phyloP scores from a whole-genome alignment of 768 basidiomycete species.

The Agaricus subrufescens region DNA sequence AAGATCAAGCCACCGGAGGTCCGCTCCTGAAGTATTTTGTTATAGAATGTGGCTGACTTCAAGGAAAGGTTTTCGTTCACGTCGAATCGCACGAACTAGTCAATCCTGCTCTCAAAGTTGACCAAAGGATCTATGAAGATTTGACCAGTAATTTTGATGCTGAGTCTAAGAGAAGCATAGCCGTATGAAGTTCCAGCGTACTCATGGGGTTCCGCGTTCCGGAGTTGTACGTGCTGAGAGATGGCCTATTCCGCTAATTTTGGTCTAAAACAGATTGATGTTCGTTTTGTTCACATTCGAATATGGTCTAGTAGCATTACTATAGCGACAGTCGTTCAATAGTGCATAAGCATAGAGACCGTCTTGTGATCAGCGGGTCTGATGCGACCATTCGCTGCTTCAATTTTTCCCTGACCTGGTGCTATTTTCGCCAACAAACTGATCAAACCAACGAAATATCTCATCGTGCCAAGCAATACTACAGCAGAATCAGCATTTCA shows the following conservation, averaged over 20 bases:
- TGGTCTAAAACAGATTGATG: no score
- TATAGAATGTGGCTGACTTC: neutral
- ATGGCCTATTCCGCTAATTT: no score
- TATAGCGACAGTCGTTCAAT: neutral
- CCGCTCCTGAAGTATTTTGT: neutral
- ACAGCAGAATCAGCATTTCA: neutral
- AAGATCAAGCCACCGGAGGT: slow-evolving; percentile 4
- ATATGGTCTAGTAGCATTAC: no score
- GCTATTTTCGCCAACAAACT: slow-evolving; percentile 44
- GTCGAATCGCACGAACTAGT: slow-evolving; percentile 19
- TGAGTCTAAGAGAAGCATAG: slow-evolving; percentile 4
- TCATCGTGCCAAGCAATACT: slow-evolving; percentile 95
- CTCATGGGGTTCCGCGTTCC: no score
- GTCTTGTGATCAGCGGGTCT: no score
- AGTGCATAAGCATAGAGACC: no score
- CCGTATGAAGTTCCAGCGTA: neutral
- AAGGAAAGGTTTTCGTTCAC: slow-evolving; percentile 16
- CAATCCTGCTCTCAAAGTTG: slow-evolving; percentile 10
- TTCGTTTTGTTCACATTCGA: no score
- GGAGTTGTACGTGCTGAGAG: no score
- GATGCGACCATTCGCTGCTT: no score
- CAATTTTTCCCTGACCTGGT: no score
- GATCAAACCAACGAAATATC: slow-evolving; percentile 85
- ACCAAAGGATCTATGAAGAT: slow-evolving; percentile 8
- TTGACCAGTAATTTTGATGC: slow-evolving; percentile 4